These are phyloP conservation scores for Kodamaea alishanica DNA, from an alignment of 1,139 yeast genomes.

Conservation along the genomic window DNA sequence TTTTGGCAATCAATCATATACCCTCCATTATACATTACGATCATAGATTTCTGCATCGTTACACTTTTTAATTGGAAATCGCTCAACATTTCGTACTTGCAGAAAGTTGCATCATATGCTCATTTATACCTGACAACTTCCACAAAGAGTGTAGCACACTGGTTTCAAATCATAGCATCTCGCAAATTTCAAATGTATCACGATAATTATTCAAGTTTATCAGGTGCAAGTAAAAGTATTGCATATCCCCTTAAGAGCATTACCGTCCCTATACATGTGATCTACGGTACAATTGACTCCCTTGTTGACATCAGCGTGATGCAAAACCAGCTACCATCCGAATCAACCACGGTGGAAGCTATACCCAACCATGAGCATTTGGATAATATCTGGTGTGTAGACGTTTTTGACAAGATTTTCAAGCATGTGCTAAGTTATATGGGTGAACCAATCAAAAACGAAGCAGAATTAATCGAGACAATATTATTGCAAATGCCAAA, in stretches of 20 bases:
- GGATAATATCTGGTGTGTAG: constrained; percentile 84
- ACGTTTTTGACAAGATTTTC: constrained; percentile 53
- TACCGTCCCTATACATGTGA: constrained; percentile 63
- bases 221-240: constrained; percentile 35
- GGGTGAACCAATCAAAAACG: constrained; percentile 16
- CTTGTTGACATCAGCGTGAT: constrained; percentile 80
- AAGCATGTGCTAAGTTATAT: constrained; percentile 46
- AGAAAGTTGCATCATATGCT: constrained; percentile 72
- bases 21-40: constrained; percentile 72
- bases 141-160: constrained; percentile 89
- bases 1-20: constrained; percentile 83
- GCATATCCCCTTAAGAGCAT: constrained; percentile 54
- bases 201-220: constrained; percentile 41
- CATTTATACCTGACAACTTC: constrained; percentile 89
- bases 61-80: constrained; percentile 78
- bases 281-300: constrained; percentile 80
- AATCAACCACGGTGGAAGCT: constrained; percentile 38
- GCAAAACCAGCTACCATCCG: constrained; percentile 49
- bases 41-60: constrained; percentile 67
- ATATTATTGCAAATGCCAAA: too few species aligned
- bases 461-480: too few species aligned
- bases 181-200: constrained; percentile 85
- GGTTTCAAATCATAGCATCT: constrained; percentile 91
- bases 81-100: constrained; percentile 61
- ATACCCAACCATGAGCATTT: constrained; percentile 75